phyloP scores from a whole-genome alignment of 805 yeast genomes.

The Metschnikowia aberdeeniae region DNA sequence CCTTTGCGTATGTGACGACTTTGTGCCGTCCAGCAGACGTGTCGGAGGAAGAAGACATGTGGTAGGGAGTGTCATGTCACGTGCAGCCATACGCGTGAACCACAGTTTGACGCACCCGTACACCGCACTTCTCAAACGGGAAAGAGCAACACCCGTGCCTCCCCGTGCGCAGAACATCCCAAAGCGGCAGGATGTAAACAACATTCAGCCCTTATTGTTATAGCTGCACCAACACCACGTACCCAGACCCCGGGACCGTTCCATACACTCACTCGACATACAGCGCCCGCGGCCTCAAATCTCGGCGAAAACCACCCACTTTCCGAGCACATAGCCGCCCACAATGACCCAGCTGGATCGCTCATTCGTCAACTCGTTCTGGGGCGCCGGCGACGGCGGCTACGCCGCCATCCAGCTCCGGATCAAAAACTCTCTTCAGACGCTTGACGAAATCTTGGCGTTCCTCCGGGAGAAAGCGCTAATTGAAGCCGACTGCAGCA shows the following conservation, averaged over 20 bases:
- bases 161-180: constrained; percentile 1
- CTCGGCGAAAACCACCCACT: neutral
- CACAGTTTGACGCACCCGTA: too few species aligned
- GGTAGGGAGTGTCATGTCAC: too few species aligned
- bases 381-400: constrained; percentile 70
- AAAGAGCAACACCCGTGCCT: too few species aligned
- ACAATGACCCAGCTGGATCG: constrained; percentile 14
- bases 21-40: neutral
- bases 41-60: neutral
- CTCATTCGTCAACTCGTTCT: constrained; percentile 44
- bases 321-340: neutral
- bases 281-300: neutral
- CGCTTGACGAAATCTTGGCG: constrained; percentile 38
- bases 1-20: constrained; percentile 1
- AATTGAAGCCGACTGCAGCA: constrained; percentile 72
- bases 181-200: constrained; percentile 1
- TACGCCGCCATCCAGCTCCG: constrained; percentile 50
- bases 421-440: constrained; percentile 55
- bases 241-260: too few species aligned
- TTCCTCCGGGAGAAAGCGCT: constrained; percentile 42
- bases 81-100: too few species aligned
- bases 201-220: neutral
- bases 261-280: too few species aligned
- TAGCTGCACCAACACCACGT: too few species aligned
- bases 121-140: too few species aligned